These are phyloP conservation scores for Colletotrichum horii DNA, from an alignment of 2,329 filamentous ascomycete species.

Conservation along the genomic window DNA sequence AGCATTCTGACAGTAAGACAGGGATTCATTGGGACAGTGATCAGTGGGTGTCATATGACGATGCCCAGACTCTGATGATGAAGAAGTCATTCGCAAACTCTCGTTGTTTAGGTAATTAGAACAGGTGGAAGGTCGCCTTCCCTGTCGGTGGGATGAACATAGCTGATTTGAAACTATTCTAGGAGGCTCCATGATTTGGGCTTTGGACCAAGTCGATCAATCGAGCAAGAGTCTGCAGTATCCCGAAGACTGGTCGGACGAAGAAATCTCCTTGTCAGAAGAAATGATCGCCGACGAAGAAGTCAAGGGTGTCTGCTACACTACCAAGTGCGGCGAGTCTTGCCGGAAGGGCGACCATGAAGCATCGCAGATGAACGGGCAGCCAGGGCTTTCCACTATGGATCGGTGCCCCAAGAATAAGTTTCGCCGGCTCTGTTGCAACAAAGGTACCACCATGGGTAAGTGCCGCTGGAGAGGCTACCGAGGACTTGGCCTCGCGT, in stretches of 20 bases:
- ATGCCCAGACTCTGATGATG: slow-evolving; percentile 17
- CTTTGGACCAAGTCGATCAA: slow-evolving; percentile 20
- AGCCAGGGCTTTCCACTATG: slow-evolving; percentile 29
- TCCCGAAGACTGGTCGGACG: slow-evolving; percentile 7
- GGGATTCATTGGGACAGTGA: slow-evolving; percentile 2
- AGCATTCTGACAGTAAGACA: neutral
- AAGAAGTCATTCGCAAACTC: slow-evolving; percentile 5
- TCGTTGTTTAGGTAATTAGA: neutral
- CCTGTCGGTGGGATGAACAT: neutral
- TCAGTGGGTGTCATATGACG: slow-evolving; percentile 35
- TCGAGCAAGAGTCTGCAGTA: slow-evolving; percentile 2
- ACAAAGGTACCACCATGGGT: slow-evolving; percentile 25
- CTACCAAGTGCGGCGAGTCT: slow-evolving; percentile 27
- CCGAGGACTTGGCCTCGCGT: slow-evolving; percentile 33
- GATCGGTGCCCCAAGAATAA: slow-evolving; percentile 28
- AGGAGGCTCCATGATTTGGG: neutral
- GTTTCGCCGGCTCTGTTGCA: slow-evolving; percentile 32
- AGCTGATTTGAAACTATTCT: neutral
- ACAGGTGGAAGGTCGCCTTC: neutral
- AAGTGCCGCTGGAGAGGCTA: slow-evolving; percentile 32
- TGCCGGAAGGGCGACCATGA: slow-evolving; percentile 30
- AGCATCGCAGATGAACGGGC: slow-evolving; percentile 33
- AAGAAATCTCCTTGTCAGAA: neutral
- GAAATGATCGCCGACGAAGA: slow-evolving; percentile 5
- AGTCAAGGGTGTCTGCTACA: slow-evolving; percentile 26